phyloP scores from a whole-genome alignment of 495 filamentous ascomycete genomes.

The Daldinia childiae region DNA sequence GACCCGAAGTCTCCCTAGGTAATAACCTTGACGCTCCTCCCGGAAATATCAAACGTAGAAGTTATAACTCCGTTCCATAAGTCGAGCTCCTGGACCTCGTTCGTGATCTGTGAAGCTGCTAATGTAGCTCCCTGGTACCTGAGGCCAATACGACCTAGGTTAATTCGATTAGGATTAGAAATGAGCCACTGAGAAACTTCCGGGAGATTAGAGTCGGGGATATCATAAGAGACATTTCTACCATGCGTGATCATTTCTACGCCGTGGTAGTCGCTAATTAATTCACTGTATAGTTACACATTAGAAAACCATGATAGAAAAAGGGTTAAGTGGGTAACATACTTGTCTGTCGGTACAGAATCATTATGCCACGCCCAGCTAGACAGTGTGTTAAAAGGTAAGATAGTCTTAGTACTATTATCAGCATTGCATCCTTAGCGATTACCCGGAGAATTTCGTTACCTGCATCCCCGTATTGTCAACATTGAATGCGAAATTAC shows the following conservation, averaged over 20 bases:
- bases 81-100: conserved; percentile 49
- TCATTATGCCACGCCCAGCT: conserved; percentile 60
- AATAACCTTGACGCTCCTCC: conserved; percentile 44
- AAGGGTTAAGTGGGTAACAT: background rate
- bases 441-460: background rate
- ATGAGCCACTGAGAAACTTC: conserved; percentile 55
- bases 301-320: background rate
- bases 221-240: conserved; percentile 54
- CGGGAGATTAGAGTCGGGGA: conserved; percentile 52
- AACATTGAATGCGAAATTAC: conserved; percentile 65
- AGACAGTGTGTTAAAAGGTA: conserved; percentile 60
- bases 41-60: conserved; percentile 48
- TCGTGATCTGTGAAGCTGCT: conserved; percentile 37
- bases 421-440: background rate
- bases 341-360: conserved; percentile 46
- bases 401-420: conserved; percentile 53
- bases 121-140: conserved; percentile 50
- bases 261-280: conserved; percentile 39
- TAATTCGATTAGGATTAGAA: conserved; percentile 56
- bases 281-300: conserved; percentile 17
- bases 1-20: conserved; percentile 51
- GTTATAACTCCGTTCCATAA: conserved; percentile 51
- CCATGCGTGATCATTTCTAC: conserved; percentile 52
- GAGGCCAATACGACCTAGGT: conserved; percentile 59
- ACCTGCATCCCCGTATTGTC: conserved; percentile 61